Evolutionary conservation across 2,329 filamentous ascomycete genomes (phyloP).

Genomic region (Nigrospora sphaerica): DNA sequence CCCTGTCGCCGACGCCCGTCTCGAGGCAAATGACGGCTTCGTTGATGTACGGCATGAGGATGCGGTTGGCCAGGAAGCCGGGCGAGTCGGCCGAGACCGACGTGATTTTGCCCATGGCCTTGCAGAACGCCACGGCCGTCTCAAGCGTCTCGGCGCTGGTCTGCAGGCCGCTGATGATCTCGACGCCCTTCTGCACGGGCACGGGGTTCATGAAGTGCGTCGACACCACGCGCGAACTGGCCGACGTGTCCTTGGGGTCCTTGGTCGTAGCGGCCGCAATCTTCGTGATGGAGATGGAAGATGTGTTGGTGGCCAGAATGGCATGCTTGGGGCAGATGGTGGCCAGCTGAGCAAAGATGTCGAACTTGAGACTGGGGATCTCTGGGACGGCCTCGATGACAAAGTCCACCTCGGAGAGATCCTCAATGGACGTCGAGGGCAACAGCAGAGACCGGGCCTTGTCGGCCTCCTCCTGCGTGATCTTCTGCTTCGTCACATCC

Average conservation of each 20-base stretch:
- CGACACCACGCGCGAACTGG: conserved; percentile 80
- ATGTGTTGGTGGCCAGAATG: conserved; percentile 94
- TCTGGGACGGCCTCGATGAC: conserved; percentile 97
- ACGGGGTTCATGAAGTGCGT: conserved; percentile 99
- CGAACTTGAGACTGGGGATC: conserved; percentile 78
- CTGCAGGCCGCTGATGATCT: conserved; percentile 93
- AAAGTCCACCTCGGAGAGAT: conserved; percentile 81
- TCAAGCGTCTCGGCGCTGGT: conserved; percentile 78
- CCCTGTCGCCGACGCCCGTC: conserved; percentile 79
- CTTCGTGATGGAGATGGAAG: conserved; percentile 94
- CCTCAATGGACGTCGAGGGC: conserved; percentile 66
- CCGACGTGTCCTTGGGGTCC: conserved; percentile 72
- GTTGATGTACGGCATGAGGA: conserved; percentile 99
- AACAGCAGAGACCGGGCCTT: conserved; percentile 62
- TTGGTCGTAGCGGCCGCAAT: conserved; percentile 82
- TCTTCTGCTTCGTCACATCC: conserved; percentile 79
- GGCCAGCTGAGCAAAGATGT: conserved; percentile 79
- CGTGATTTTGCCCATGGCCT: conserved; percentile 86
- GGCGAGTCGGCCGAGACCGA: conserved; percentile 85
- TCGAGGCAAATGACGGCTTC: conserved; percentile 92
- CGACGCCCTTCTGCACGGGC: conserved; percentile 91
- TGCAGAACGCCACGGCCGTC: conserved; percentile 77
- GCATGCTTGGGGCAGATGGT: conserved; percentile 76
- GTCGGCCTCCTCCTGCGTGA: conserved; percentile 76
- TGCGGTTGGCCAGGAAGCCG: conserved; percentile 92